phyloP scores from a whole-genome alignment of 768 basidiomycete genomes.

The Leccinum sublutescens region DNA sequence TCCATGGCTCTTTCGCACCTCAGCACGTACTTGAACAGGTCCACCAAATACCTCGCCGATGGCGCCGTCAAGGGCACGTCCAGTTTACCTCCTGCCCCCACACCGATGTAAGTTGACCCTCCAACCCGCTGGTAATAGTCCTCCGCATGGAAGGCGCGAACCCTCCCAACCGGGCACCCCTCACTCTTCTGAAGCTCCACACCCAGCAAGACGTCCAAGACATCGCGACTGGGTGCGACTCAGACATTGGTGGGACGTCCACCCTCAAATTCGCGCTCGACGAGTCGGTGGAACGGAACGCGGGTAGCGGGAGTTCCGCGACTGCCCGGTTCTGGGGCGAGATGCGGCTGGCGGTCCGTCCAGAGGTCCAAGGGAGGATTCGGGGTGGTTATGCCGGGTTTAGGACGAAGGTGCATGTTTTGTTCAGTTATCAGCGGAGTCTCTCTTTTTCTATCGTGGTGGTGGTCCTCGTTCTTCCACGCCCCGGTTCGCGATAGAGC shows the following conservation, averaged over 20 bases:
- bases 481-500: neutral
- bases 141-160: slow-evolving; percentile 78
- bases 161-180: slow-evolving; percentile 56
- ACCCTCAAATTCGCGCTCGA: slow-evolving; percentile 76
- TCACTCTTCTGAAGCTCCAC: slow-evolving; percentile 65
- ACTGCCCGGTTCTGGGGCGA: slow-evolving; percentile 79
- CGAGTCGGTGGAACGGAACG: slow-evolving; percentile 44
- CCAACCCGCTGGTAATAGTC: slow-evolving; percentile 40
- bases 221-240: slow-evolving; percentile 82
- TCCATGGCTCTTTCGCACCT: slow-evolving; percentile 29
- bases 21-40: slow-evolving; percentile 37
- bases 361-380: slow-evolving; percentile 64
- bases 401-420: slow-evolving; percentile 66
- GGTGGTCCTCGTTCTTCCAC: neutral
- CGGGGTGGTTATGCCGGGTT: slow-evolving; percentile 91
- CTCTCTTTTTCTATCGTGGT: neutral
- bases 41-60: slow-evolving; percentile 39
- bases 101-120: slow-evolving; percentile 12
- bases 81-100: slow-evolving; percentile 10
- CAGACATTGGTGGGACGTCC: slow-evolving; percentile 83
- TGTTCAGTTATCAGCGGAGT: neutral
- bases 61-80: slow-evolving; percentile 41
- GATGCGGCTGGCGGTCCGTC: slow-evolving; percentile 67
- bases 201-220: slow-evolving; percentile 52
- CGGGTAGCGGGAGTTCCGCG: slow-evolving; percentile 44